Evolutionary conservation across 192 early-diverging fungal species (phyloP).

Genomic region (Haplosporangium gracile): DNA sequence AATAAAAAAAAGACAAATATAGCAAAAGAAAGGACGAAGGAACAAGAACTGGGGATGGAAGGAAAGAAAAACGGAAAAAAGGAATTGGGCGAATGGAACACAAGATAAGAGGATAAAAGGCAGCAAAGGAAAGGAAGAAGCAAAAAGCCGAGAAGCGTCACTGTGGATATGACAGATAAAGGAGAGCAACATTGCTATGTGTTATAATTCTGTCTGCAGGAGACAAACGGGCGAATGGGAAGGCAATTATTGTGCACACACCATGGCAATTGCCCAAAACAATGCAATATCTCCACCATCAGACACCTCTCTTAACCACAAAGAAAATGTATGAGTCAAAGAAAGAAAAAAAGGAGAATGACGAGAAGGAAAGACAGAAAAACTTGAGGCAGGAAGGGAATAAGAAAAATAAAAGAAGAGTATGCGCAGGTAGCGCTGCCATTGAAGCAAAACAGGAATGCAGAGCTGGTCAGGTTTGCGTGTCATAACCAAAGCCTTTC

Average conservation of each 20-base stretch:
- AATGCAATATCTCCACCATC: neutral
- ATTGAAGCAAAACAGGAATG: neutral
- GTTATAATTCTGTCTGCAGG: too few relatives aligned
- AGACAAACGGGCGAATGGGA: too few relatives aligned
- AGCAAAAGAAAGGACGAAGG: neutral
- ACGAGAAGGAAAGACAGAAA: neutral
- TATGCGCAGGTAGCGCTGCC: neutral
- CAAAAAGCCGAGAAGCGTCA: too few relatives aligned
- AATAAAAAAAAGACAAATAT: neutral
- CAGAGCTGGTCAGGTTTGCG: neutral
- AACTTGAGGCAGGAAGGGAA: neutral
- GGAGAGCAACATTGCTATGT: too few relatives aligned
- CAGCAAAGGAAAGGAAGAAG: neutral
- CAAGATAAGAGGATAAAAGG: neutral
- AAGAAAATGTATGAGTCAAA: neutral
- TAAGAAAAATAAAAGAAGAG: neutral
- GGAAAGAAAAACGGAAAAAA: neutral
- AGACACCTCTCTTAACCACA: too few relatives aligned
- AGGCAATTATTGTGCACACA: conserved; percentile 1
- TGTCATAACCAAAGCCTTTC: neutral
- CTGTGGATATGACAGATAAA: too few relatives aligned
- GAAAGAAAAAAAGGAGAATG: neutral
- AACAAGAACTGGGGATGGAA: neutral
- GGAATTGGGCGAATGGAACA: neutral
- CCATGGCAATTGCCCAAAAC: neutral